Conservation (phyloP, 129 eudicot genomes). For the sunflower (Helianthus annuus) region HanXRQr2.0-SUNRISE NC_035446.2:85143515-85144014, state of each 20-base stretch:
- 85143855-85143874: slow-evolving; percentile 46
- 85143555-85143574: too few relatives aligned
- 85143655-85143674: slow-evolving; percentile 40
- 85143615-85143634: neutral
- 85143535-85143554: too few relatives aligned
- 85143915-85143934: slow-evolving; percentile 43
- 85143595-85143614: too few relatives aligned
- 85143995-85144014: slow-evolving; percentile 67
- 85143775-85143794: slow-evolving; percentile 24
- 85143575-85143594: too few relatives aligned
- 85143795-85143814: slow-evolving; percentile 27
- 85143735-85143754: slow-evolving; percentile 5
- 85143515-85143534: too few relatives aligned
- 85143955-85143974: slow-evolving; percentile 46
- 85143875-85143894: slow-evolving; percentile 53
- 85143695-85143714: slow-evolving; percentile 35
- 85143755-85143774: slow-evolving; percentile 6
- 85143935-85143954: slow-evolving; percentile 30
- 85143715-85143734: slow-evolving; percentile 3
- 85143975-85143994: slow-evolving; percentile 42
- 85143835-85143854: slow-evolving; percentile 22
- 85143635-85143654: slow-evolving; percentile 9
- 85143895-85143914: slow-evolving; percentile 41
- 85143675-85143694: slow-evolving; percentile 3
- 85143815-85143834: slow-evolving; percentile 28